These are phyloP conservation scores for Helotiales sp. DNA, from an alignment of 2,329 filamentous ascomycete genomes.

Conservation along the genomic window DNA sequence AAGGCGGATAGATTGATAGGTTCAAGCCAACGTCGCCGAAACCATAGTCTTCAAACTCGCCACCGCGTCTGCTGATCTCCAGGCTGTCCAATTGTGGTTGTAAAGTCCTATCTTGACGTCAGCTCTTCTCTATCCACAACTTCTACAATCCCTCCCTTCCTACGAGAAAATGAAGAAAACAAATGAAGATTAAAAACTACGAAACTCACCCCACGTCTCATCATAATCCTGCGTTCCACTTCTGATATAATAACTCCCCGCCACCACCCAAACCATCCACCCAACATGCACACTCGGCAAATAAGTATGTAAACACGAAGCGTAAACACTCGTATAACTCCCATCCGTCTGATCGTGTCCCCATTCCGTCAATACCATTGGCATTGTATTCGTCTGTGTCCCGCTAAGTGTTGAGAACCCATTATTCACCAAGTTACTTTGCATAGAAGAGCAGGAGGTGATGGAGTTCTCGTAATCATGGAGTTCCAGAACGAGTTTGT, in stretches of 20 bases:
- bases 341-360: conserved; percentile 48
- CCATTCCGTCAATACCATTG: conserved; percentile 44
- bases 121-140: background rate
- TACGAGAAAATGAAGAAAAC: too few species aligned
- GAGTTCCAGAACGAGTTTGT: conserved; percentile 49
- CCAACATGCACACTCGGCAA: conserved; percentile 41
- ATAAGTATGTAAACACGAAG: conserved; percentile 47
- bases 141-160: too few species aligned
- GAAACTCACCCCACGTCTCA: conserved; percentile 55
- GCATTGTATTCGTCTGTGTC: conserved; percentile 38
- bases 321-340: conserved; percentile 48
- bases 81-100: conserved; percentile 53
- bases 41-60: conserved; percentile 44
- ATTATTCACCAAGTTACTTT: conserved; percentile 5
- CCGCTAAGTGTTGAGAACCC: conserved; percentile 22
- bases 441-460: conserved; percentile 23
- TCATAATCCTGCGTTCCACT: conserved; percentile 54
- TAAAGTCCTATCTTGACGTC: conserved; percentile 8
- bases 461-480: conserved; percentile 49
- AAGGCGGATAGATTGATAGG: too few species aligned
- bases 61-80: conserved; percentile 47
- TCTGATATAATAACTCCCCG: conserved; percentile 58
- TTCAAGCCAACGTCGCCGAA: conserved; percentile 30
- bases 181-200: conserved; percentile 26
- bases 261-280: conserved; percentile 62